Evolutionary conservation across 805 yeast genomes (phyloP), one percentile per base, ranked within the genome.

Genomic region (Lachancea dasiensis): DNA sequence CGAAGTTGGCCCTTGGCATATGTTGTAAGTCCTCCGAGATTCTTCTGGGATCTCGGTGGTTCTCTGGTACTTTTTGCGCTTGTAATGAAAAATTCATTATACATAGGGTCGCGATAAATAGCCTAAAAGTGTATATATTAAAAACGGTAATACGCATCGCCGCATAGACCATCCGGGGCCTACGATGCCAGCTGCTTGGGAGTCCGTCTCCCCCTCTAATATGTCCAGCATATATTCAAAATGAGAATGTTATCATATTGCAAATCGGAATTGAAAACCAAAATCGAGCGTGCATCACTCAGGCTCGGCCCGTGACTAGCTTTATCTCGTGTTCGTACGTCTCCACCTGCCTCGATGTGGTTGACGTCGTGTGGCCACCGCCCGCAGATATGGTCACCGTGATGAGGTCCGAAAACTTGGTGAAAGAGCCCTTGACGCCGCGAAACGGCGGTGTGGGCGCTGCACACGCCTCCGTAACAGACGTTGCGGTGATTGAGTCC

Each of bases 301-400:
- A 36, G 34, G 39, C 24, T 30, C 34, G 22, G 34, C 39, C 30
- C 15, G 39, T 24, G 23, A 37, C 29, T 16, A 37, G 27, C 23
- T 31, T 37, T 8, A 31, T 28, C 27, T 37, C 40, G 32, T 31
- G 40, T 9, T 37, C 36, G 27, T 26, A 31, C 27, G n/a, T 27
- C 13, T 31, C 32, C 6, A 27, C 18, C 9, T n/a, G n/a, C n/a
- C n/a, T n/a, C n/a, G n/a, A n/a, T n/a, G n/a, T n/a, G n/a, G 18
- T 14, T 15, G 16, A 11, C 3, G 32, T 9, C 14, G 31, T 17
- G 8, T 37, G 32, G 27, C 26, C 15, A 14, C 31, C 37, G 20
- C 36, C 36, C 16, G 40, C 33, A 2, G 40, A 37, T 3, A 31
- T 19, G 7, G 40, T 37, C 16, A 37, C 40, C 17, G 40, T 32